Evolutionary conservation across 2,329 filamentous ascomycete species (phyloP), one percentile per base, ranked within the genome.

Genomic region (Xylaria sp.): DNA sequence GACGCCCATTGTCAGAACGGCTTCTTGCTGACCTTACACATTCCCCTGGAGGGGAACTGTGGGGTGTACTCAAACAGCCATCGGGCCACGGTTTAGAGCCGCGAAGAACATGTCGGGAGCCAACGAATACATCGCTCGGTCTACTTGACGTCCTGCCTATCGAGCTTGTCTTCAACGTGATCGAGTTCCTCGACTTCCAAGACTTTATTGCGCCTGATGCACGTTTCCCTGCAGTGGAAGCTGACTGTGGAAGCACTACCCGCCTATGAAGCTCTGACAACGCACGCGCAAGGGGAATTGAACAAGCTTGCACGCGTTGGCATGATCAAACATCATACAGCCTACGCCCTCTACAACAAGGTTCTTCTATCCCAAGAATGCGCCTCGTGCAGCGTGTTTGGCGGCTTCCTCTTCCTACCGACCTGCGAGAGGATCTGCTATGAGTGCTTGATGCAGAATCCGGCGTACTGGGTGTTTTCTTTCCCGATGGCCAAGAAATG

Each of bases 181-280:
- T 71, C 43, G 67, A 68, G 31, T 57, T 71, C 38, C 75, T 74
- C 54, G 52, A 61, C 37, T 46, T 51, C 14, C 59, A 8, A 9
- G 50, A n/a, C 43, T 19, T 28, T 61, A 28, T 25, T 35, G 19
- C 74, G 72, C 57, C 62, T 76, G 49, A 72, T 73, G 14, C 65
- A 60, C 37, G 63, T 65, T n/a, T 74, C 68, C 17, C 19, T 68
- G 19, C 54, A 67, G 45, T 72, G 68, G 8, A 73, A 71, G 33
- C 60, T 59, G 21, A 49, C 73, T 1, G 64, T 76, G 14, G 69
- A 73, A 33, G 57, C 63, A 12, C 71, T 77, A 6, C 70, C 75
- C 2, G 69, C 78, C n/a, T 75, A 77, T 31, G 81, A 77, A 76
- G 76, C 79, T 35, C 70, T 77, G 37, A 77, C 79, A 37, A 79